These are phyloP conservation scores for Hirschioporus abietinus DNA, from an alignment of 768 basidiomycete genomes.

Conservation along the genomic window DNA sequence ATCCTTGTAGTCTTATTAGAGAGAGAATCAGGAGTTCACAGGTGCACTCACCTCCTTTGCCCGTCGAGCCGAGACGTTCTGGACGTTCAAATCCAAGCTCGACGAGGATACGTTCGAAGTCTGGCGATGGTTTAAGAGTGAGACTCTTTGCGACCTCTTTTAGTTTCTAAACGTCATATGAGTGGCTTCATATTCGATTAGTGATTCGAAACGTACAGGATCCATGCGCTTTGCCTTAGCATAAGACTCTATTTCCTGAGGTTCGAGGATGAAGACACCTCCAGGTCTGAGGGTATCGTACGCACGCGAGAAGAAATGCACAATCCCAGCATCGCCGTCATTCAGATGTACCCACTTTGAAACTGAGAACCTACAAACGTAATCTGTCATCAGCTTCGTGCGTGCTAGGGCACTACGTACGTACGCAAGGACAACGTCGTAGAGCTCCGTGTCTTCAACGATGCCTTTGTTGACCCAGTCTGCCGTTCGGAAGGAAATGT, in stretches of 20 bases:
- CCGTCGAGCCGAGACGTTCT: constrained; percentile 44
- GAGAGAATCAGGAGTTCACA: constrained; percentile 4
- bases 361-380: constrained; percentile 62
- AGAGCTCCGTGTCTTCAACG: constrained; percentile 52
- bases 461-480: constrained; percentile 66
- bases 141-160: constrained; percentile 56
- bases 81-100: constrained; percentile 58
- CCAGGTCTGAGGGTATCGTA: constrained; percentile 51
- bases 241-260: constrained; percentile 84
- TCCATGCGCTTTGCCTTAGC: constrained; percentile 69
- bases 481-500: constrained; percentile 62
- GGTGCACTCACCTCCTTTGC: constrained; percentile 55
- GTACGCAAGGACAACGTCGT: constrained; percentile 79
- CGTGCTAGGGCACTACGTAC: constrained; percentile 19
- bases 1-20: constrained; percentile 35
- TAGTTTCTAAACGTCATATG: constrained; percentile 33
- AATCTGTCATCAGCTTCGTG: neutral
- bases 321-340: constrained; percentile 68
- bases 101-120: constrained; percentile 50
- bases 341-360: constrained; percentile 93
- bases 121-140: constrained; percentile 48
- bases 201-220: constrained; percentile 30
- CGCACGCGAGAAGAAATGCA: constrained; percentile 59
- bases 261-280: constrained; percentile 73
- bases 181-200: neutral